Conservation (phyloP, 2,329 filamentous ascomycete species). For the Xylariaceae sp. region DNA sequence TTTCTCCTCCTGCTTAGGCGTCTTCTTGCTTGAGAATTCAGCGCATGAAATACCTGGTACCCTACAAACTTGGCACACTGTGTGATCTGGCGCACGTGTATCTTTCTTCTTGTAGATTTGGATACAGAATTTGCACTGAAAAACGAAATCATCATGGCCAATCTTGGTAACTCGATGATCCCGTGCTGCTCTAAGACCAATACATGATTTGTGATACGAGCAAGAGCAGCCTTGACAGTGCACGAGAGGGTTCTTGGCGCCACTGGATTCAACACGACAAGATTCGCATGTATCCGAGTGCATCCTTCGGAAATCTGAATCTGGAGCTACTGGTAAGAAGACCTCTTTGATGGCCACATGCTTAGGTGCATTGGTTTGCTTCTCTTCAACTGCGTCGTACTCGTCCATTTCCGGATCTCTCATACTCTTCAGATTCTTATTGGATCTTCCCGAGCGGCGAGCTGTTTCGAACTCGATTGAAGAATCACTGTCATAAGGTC, state of each 20-base stretch:
- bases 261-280: conserved; percentile 63
- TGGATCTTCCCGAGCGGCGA: conserved; percentile 57
- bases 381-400: conserved; percentile 57
- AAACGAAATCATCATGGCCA: conserved; percentile 74
- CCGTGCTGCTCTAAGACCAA: conserved; percentile 73
- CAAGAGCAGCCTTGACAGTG: conserved; percentile 90
- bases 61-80: conserved; percentile 74
- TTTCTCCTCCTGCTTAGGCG: conserved; percentile 81
- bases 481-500: conserved; percentile 41
- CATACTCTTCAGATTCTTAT: conserved; percentile 52
- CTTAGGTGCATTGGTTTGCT: conserved; percentile 54
- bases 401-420: conserved; percentile 64
- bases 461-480: conserved; percentile 60
- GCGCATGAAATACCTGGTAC: conserved; percentile 70
- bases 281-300: conserved; percentile 76
- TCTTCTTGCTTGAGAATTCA: conserved; percentile 75
- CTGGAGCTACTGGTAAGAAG: conserved; percentile 67
- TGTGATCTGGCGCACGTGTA: conserved; percentile 68
- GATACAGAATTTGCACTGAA: conserved; percentile 90
- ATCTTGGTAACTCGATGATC: conserved; percentile 94
- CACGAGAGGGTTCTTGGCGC: conserved; percentile 72
- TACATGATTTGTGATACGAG: conserved; percentile 81
- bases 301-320: conserved; percentile 70
- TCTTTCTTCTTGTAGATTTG: conserved; percentile 73
- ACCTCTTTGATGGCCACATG: conserved; percentile 72